Conservation (phyloP, 805 yeast genomes). For the Starmera dryadoides region DNA sequence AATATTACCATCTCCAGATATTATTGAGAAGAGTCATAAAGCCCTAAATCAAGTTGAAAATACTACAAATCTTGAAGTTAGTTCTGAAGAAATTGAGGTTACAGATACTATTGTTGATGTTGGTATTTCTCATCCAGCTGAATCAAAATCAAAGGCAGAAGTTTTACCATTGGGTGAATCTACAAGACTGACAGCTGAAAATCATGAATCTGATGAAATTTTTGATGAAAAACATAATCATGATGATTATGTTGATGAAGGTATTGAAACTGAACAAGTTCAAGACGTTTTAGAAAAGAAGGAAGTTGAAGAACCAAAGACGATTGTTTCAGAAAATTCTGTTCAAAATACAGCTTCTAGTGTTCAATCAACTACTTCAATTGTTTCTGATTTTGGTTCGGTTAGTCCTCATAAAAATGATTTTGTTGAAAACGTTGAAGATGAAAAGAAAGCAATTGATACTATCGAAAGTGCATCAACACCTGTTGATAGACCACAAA, state of each 20-base stretch:
- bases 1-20: not conserved
- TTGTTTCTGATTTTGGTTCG: not conserved
- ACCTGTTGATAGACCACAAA: too few species aligned
- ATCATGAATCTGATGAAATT: not conserved
- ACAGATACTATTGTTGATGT: not conserved
- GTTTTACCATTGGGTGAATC: not conserved
- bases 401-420: not conserved
- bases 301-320: too few species aligned
- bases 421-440: not conserved
- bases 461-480: too few species aligned
- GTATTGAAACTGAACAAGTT: not conserved
- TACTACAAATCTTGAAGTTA: not conserved
- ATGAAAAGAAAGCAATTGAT: not conserved
- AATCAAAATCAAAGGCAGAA: not conserved
- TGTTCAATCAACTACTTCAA: not conserved
- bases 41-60: not conserved
- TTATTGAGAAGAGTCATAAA: not conserved
- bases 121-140: not conserved
- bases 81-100: not conserved
- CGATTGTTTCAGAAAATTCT: too few species aligned
- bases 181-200: not conserved
- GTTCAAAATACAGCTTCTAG: not conserved
- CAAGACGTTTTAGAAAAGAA: not conserved
- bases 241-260: not conserved
- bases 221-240: not conserved